Base-by-base conservation (phyloP, 2,329 filamentous ascomycete genomes). In the Macrophomina pseudophaseolina region DNA sequence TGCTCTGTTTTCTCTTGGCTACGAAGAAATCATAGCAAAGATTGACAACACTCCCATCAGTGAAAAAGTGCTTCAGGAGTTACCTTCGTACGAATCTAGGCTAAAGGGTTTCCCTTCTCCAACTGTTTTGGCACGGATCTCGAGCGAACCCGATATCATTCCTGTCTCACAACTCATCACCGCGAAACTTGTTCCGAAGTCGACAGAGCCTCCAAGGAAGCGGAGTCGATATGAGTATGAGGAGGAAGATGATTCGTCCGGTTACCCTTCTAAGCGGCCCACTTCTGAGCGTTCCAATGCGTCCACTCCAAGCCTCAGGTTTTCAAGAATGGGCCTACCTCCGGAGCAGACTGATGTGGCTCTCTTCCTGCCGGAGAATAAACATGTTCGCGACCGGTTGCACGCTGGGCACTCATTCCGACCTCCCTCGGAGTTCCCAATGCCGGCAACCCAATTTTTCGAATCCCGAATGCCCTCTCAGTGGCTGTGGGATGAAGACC, bases 341-440 rank as follows among this genome's bases (percentile, higher is more conserved):
- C 89, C 93, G 0, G 87, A 91, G 69, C 90, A 90, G 70, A 87
- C 85, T 1, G 87, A 92, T 68, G 92, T 97, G 67, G 94, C 94
- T 1, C 82, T 99, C 0, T 99, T 99, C 79, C 89, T 92, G 69
- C 89, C 92, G 0, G 92, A 97, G 68, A 94, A 96, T 81, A 96
- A 94, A 77, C 86, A 90, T 65, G 93, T 97, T 48, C 88, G 94
- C 66, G 94, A 98, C 75, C 87, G 95, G 16, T 86, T 99, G 5
- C 93, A 97, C 75, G 92, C 93, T 9, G 91, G 92, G 8, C 94
- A 97, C 77, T 92, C 94, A 69, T 98, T 99, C 82, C 87, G 94
- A 65, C 95, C 95, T 16, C 95, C 95, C 0, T 93, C 92, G 0
- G 94, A 98, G 76, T 90, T 93, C 75, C 87, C 88, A 0, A 98